Conservation (phyloP, 352 stramenopile species). For the Phytopythium mirpurense region DNA sequence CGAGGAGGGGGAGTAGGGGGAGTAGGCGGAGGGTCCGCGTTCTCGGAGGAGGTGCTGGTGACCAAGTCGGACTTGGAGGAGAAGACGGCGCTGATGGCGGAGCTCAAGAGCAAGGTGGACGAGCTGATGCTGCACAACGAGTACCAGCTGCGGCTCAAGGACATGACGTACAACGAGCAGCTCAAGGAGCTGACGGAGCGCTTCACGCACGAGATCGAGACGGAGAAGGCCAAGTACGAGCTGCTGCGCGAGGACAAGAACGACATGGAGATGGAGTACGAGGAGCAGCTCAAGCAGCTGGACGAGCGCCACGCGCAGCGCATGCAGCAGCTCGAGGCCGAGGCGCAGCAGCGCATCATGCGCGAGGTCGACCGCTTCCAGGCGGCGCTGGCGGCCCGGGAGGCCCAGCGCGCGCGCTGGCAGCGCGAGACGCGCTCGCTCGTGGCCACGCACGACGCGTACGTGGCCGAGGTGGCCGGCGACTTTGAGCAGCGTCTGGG, state of each 20-base stretch:
- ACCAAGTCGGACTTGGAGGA: conserved; percentile 93
- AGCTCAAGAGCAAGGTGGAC: conserved; percentile 94
- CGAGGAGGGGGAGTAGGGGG: too few relatives aligned
- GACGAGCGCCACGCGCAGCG: conserved; percentile 90
- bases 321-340: conserved; percentile 87
- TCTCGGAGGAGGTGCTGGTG: conserved; percentile 77
- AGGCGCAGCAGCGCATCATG: conserved; percentile 93
- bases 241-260: conserved; percentile 89
- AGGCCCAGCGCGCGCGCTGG: conserved; percentile 75
- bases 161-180: conserved; percentile 95
- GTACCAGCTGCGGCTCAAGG: conserved; percentile 92
- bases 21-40: conserved; percentile 20
- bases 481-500: conserved; percentile 90
- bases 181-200: conserved; percentile 93
- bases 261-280: conserved; percentile 90
- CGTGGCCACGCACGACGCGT: conserved; percentile 65
- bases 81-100: conserved; percentile 87
- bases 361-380: conserved; percentile 90
- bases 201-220: conserved; percentile 91
- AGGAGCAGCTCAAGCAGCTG: conserved; percentile 89
- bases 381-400: conserved; percentile 76
- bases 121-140: conserved; percentile 93
- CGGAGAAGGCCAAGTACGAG: conserved; percentile 91
- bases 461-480: conserved; percentile 87
- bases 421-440: conserved; percentile 61